These are phyloP conservation scores for Thermothielavioides terrestris DNA, from an alignment of 495 filamentous ascomycete genomes.

Conservation along the genomic window DNA sequence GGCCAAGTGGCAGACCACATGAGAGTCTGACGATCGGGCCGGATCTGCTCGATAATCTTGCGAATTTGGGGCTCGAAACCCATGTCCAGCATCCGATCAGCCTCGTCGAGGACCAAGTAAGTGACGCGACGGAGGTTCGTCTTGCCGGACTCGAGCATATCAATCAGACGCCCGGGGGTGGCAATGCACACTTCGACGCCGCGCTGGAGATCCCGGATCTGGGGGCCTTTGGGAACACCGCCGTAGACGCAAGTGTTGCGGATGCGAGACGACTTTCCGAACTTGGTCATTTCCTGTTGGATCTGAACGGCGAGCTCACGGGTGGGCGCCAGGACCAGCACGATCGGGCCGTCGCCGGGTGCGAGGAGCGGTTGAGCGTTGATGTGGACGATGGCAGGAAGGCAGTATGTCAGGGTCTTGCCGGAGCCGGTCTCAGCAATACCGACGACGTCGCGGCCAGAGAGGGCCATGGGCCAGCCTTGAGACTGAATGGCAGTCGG, in stretches of 20 bases:
- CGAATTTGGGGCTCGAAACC: conserved; percentile 84
- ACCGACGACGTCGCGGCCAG: conserved; percentile 96
- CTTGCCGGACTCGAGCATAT: conserved; percentile 95
- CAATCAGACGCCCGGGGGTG: conserved; percentile 92
- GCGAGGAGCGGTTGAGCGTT: conserved; percentile 96
- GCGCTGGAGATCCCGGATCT: conserved; percentile 85
- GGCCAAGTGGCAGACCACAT: conserved; percentile 99
- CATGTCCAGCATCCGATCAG: conserved; percentile 88
- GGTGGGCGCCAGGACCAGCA: conserved; percentile 88
- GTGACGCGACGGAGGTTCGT: conserved; percentile 98
- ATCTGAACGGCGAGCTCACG: conserved; percentile 98
- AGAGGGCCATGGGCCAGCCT: conserved; percentile 98
- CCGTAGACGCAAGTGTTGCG: conserved; percentile 99
- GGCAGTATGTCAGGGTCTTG: conserved; percentile 97
- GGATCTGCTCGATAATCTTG: conserved; percentile 96
- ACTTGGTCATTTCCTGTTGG: conserved; percentile 89
- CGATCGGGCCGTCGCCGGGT: conserved; percentile 95
- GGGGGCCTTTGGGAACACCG: conserved; percentile 92
- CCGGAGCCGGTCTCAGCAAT: conserved; percentile 99
- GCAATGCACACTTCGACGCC: conserved; percentile 91
- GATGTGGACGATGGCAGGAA: conserved; percentile 98
- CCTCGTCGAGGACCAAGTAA: conserved; percentile 83
- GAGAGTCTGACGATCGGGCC: conserved; percentile 96
- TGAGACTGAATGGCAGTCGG: conserved; percentile 97
- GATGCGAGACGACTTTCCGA: conserved; percentile 95